These are phyloP conservation scores for Allantophomopsis lycopodina DNA, from an alignment of 2,329 filamentous ascomycete species.

Conservation along the genomic window DNA sequence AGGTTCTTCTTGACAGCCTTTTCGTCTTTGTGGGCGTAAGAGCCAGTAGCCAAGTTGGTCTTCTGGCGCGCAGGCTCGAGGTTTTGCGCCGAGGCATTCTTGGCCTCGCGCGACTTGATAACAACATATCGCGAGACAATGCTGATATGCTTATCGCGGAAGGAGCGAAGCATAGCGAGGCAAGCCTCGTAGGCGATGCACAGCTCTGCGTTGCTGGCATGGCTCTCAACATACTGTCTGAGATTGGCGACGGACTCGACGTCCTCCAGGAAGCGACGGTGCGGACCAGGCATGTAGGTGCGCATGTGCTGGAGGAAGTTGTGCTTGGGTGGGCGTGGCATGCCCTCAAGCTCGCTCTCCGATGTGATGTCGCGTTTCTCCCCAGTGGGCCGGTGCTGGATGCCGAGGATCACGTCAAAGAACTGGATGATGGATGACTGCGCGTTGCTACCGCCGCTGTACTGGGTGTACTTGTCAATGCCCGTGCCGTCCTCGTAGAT, in stretches of 20 bases:
- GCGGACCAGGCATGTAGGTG: slow-evolving; percentile 87
- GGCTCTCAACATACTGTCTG: slow-evolving; percentile 61
- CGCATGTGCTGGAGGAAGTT: slow-evolving; percentile 98
- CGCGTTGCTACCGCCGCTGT: slow-evolving; percentile 88
- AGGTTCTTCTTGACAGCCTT: slow-evolving; percentile 38
- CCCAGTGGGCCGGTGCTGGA: slow-evolving; percentile 84
- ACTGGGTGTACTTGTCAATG: slow-evolving; percentile 58
- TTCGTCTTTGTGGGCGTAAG: slow-evolving; percentile 21
- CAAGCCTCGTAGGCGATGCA: slow-evolving; percentile 82
- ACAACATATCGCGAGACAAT: slow-evolving; percentile 96
- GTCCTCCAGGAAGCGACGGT: slow-evolving; percentile 78
- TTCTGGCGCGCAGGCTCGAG: slow-evolving; percentile 33
- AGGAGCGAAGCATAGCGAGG: slow-evolving; percentile 54
- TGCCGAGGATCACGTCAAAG: slow-evolving; percentile 82
- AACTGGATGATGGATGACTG: slow-evolving; percentile 96
- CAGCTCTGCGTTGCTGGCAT: slow-evolving; percentile 47
- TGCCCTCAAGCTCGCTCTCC: slow-evolving; percentile 30
- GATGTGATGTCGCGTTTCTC: slow-evolving; percentile 37
- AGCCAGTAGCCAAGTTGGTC: slow-evolving; percentile 51
- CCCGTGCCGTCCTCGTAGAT: slow-evolving; percentile 73
- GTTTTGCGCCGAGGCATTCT: slow-evolving; percentile 20
- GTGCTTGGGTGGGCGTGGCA: slow-evolving; percentile 42
- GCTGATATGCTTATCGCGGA: slow-evolving; percentile 76
- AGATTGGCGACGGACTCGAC: slow-evolving; percentile 75
- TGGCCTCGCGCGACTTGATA: slow-evolving; percentile 59